A percentile compares a stretch with the other conserved stretches of the same genome.
Evolutionary conservation across 306 rosid genomes (phyloP).

Genomic region (Cercis canadensis): DNA sequence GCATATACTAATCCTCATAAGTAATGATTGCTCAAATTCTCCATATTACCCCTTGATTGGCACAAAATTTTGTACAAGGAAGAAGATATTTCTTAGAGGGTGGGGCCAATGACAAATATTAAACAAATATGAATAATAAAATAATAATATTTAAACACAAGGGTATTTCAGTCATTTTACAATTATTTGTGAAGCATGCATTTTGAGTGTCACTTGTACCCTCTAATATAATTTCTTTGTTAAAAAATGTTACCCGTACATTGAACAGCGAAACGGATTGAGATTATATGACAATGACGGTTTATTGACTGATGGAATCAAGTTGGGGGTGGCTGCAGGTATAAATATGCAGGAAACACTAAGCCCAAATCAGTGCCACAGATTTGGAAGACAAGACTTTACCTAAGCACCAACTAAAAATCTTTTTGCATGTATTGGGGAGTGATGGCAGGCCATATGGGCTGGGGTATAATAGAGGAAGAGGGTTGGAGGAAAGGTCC

Average conservation of each 20-base stretch:
- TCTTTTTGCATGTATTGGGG: slow-evolving; percentile 57
- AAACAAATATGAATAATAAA: too few species aligned
- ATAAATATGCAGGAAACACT: slow-evolving; percentile 55
- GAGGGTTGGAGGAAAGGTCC: slow-evolving; percentile 98
- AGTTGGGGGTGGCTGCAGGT: slow-evolving; percentile 34
- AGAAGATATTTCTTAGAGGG: neutral
- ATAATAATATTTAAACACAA: too few species aligned
- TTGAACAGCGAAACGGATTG: slow-evolving; percentile 36
- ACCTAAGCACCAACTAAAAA: slow-evolving; percentile 11
- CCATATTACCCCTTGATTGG: neutral
- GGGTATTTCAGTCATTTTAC: slow-evolving; percentile 17
- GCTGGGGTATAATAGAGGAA: slow-evolving; percentile 71
- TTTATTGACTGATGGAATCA: slow-evolving; percentile 36
- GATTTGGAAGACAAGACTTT: slow-evolving; percentile 42
- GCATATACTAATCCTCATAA: too few species aligned
- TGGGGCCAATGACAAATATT: neutral
- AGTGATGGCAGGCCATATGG: slow-evolving; percentile 62
- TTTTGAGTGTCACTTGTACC: neutral
- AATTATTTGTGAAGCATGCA: neutral
- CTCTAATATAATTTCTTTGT: neutral
- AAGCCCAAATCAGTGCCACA: slow-evolving; percentile 34
- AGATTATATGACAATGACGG: slow-evolving; percentile 57
- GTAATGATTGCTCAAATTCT: neutral
- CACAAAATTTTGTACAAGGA: neutral
- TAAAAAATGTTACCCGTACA: slow-evolving; percentile 29